Evolutionary conservation across 2,329 filamentous ascomycete species (phyloP).

Genomic region (Emergomyces africanus): DNA sequence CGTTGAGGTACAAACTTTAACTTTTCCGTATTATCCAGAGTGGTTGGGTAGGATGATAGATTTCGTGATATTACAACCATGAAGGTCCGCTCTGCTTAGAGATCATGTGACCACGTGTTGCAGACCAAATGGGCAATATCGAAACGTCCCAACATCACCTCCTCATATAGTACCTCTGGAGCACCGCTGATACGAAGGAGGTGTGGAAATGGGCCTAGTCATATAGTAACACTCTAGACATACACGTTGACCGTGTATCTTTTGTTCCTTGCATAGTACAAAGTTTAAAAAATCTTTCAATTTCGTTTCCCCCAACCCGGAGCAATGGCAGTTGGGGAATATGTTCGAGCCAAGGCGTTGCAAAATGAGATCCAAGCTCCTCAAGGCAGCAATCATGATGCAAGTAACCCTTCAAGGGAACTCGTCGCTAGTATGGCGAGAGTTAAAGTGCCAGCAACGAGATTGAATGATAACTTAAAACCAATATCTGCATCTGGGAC

Average conservation of each 20-base stretch:
- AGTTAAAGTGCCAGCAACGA: constrained; percentile 21
- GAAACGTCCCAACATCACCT: background rate
- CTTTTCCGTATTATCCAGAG: background rate
- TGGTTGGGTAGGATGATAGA: too few species aligned
- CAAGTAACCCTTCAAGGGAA: constrained; percentile 14
- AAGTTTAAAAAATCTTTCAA: background rate
- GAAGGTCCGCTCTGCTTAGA: too few species aligned
- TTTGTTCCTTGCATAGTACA: background rate
- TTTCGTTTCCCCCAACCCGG: background rate
- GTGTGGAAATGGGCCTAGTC: background rate
- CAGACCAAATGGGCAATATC: background rate
- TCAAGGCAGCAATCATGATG: constrained; percentile 19
- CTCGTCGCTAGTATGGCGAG: constrained; percentile 23
- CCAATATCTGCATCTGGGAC: background rate
- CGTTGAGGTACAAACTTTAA: background rate
- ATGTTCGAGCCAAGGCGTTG: constrained; percentile 19
- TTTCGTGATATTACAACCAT: too few species aligned
- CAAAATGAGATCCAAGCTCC: constrained; percentile 11
- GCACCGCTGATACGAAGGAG: background rate
- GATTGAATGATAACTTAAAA: constrained; percentile 13
- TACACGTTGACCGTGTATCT: background rate
- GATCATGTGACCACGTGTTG: background rate
- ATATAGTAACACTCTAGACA: background rate
- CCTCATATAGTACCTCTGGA: background rate
- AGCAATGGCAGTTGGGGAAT: constrained; percentile 31